A percentile compares a stretch with the other conserved stretches of the same genome.
phyloP scores from a whole-genome alignment of 768 basidiomycete species.

The Tricholoma sp. region DNA sequence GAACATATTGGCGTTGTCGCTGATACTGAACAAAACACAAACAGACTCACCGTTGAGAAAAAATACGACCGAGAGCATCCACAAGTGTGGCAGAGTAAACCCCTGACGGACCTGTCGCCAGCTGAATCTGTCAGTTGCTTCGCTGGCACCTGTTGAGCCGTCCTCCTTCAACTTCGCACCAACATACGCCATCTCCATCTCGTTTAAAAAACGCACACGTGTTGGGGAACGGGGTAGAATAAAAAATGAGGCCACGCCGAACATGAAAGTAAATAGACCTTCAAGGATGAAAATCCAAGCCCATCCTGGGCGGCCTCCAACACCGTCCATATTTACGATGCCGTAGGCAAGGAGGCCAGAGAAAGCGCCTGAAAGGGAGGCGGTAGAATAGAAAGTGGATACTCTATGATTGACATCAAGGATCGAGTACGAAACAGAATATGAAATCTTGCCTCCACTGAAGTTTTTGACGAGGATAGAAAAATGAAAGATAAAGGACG shows the following conservation, averaged over 20 bases:
- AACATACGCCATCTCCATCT: slow-evolving; percentile 45
- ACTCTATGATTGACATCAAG: slow-evolving; percentile 22
- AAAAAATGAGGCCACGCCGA: slow-evolving; percentile 48
- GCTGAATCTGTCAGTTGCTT: slow-evolving; percentile 41
- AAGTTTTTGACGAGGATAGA: slow-evolving; percentile 46
- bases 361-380: slow-evolving; percentile 61
- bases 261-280: slow-evolving; percentile 57
- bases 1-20: neutral
- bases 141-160: slow-evolving; percentile 26
- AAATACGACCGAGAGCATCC: slow-evolving; percentile 42
- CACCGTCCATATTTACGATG: slow-evolving; percentile 60
- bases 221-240: slow-evolving; percentile 41
- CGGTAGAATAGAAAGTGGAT: slow-evolving; percentile 44
- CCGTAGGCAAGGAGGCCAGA: slow-evolving; percentile 65
- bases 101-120: slow-evolving; percentile 51
- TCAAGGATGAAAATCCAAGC: slow-evolving; percentile 67
- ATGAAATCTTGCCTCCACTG: slow-evolving; percentile 35
- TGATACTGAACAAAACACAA: neutral
- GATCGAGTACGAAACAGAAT: neutral
- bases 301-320: slow-evolving; percentile 54
- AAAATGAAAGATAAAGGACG: slow-evolving; percentile 52
- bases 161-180: slow-evolving; percentile 34
- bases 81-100: slow-evolving; percentile 49
- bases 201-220: slow-evolving; percentile 44
- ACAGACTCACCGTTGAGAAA: slow-evolving; percentile 46